These are phyloP conservation scores for Penicillium aurantiogriseum DNA, from an alignment of 2,329 filamentous ascomycete genomes.

Conservation along the genomic window DNA sequence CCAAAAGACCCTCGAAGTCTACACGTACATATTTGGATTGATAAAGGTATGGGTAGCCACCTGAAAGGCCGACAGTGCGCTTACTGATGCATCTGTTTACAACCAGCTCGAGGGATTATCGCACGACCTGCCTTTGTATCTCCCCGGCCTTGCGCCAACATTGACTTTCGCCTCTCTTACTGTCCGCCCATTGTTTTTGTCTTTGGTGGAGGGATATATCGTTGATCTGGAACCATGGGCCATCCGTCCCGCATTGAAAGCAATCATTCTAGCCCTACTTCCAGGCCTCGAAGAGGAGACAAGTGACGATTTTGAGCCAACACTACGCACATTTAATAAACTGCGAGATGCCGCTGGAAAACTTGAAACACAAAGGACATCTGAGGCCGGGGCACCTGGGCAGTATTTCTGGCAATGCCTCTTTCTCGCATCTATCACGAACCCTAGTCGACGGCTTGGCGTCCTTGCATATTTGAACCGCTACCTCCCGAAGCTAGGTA, in stretches of 20 bases:
- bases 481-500: conserved; percentile 70
- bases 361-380: conserved; percentile 56
- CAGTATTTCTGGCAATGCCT: conserved; percentile 99
- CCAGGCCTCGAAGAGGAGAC: conserved; percentile 94
- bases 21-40: conserved; percentile 80
- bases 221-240: conserved; percentile 67
- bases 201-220: conserved; percentile 78
- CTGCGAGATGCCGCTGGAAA: conserved; percentile 61
- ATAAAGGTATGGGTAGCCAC: conserved; percentile 62
- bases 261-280: conserved; percentile 81
- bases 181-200: conserved; percentile 80
- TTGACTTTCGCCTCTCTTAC: conserved; percentile 93
- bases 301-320: conserved; percentile 93
- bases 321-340: conserved; percentile 72
- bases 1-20: conserved; percentile 94
- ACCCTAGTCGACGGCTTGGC: conserved; percentile 77
- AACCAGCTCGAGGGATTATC: conserved; percentile 67
- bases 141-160: conserved; percentile 84
- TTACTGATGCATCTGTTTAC: conserved; percentile 16
- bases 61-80: not conserved
- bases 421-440: conserved; percentile 89
- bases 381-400: conserved; percentile 60
- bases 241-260: conserved; percentile 83
- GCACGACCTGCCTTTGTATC: conserved; percentile 78
- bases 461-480: conserved; percentile 83